Evolutionary conservation across 108 stramenopile genomes (phyloP), one percentile per base, ranked within the genome.

Genomic region (Skeletonema marinoi): DNA sequence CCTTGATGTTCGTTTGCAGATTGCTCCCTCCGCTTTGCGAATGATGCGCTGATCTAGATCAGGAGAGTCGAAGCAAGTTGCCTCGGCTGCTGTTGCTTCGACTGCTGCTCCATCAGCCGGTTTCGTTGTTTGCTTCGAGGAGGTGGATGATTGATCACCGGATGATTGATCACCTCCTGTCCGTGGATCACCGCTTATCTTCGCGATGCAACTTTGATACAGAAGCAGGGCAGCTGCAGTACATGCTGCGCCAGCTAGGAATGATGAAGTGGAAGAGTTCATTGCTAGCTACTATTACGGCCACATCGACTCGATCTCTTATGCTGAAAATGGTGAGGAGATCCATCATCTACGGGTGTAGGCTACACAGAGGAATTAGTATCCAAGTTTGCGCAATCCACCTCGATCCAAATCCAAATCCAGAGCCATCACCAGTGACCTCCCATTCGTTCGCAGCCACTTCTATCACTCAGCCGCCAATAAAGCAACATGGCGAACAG

Each of bases 11-110:
- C 94, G 75, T 72, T 82, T 87, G 66, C 83, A 81, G 58, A 95
- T 85, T 9, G 92, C 94, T 25, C 90, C 91, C 76, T 95, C 94
- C 9, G 92, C 92, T 65, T 95, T 95, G 4, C 92, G 89, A 51
- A 95, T 78, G 82, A 93, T 85, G n/a, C 94, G 89, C 50, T 87
- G 81, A 71, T 91, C 90, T 29, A 95, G 77, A 32, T 86, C 82
- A 6, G 78, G 71, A 13, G 90, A 74, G 62, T 92, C 93, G 79
- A 90, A 81, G 30, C 90, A 60, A 68, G 68, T 29, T n/a, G 56
- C 7, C 17, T 66, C 31, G 38, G 14, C 32, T 13, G 1, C 67
- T 69, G 4, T 65, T 44, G 70, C 36, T 21, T 30, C 54, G 51
- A 44, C 32, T 13, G 1, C 67, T 69, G 4, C 36, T 32, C 10